phyloP scores from a whole-genome alignment of 768 basidiomycete genomes.

The Leccinum incarnatum region DNA sequence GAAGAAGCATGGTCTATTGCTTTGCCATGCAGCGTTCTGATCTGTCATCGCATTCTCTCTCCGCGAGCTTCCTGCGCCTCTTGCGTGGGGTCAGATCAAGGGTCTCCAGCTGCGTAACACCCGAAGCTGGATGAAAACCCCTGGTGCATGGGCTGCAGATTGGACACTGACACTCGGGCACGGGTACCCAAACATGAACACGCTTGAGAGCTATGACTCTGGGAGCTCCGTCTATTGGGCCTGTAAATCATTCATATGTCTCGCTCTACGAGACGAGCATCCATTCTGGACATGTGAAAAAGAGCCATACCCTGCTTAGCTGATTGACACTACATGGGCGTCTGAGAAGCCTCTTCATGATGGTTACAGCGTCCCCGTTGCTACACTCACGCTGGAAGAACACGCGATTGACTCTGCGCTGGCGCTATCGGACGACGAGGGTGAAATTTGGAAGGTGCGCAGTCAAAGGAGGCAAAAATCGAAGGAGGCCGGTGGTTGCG shows the following conservation, averaged over 20 bases:
- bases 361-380: neutral
- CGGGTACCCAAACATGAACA: neutral
- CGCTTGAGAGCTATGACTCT: neutral
- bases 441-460: neutral
- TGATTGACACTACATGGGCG: neutral
- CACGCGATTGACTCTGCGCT: neutral
- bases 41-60: neutral
- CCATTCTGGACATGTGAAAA: neutral
- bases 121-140: neutral
- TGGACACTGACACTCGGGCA: neutral
- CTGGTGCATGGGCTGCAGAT: neutral
- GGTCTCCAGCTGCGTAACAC: neutral
- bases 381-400: neutral
- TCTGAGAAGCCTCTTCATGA: neutral
- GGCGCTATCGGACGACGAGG: neutral
- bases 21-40: neutral
- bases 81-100: neutral
- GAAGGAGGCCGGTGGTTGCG: neutral
- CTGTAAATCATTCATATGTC: neutral
- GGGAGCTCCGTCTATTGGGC: neutral
- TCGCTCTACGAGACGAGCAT: neutral
- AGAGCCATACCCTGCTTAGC: neutral
- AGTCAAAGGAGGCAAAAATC: neutral
- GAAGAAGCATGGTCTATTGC: neutral
- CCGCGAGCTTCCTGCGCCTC: neutral